Evolutionary conservation across 164 flowering plant species (phyloP).

Genomic region (Magnolia changhungtana): DNA sequence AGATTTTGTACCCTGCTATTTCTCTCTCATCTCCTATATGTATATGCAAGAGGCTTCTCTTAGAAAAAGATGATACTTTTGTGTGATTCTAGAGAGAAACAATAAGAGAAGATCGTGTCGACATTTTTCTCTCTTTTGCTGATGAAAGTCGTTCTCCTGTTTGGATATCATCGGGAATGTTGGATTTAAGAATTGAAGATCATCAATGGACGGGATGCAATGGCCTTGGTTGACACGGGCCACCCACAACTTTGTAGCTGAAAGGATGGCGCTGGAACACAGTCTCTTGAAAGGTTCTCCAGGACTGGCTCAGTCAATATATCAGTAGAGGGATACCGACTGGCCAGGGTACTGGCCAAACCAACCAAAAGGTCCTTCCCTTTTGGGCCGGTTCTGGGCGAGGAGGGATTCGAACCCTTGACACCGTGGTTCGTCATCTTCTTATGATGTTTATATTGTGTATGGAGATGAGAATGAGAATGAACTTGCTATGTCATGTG

Average conservation of each 20-base stretch:
- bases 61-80: neutral
- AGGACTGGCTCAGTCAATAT: neutral
- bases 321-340: no score
- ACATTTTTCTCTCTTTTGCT: neutral
- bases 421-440: no score
- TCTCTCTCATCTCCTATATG: no score
- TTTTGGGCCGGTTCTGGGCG: no score
- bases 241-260: neutral
- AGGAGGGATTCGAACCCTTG: no score
- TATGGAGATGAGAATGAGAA: no score
- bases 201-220: neutral
- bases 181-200: neutral
- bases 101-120: neutral
- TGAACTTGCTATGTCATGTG: no score
- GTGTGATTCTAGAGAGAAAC: neutral
- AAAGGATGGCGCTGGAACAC: neutral
- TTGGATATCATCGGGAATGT: neutral
- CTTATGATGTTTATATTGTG: no score
- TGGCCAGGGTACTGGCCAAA: neutral
- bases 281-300: neutral
- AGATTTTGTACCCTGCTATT: no score
- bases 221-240: neutral
- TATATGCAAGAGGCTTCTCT: no score
- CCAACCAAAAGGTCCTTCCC: no score
- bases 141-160: neutral